Evolutionary conservation across 306 rosid species (phyloP).

Genomic region (Trifolium fragiferum): DNA sequence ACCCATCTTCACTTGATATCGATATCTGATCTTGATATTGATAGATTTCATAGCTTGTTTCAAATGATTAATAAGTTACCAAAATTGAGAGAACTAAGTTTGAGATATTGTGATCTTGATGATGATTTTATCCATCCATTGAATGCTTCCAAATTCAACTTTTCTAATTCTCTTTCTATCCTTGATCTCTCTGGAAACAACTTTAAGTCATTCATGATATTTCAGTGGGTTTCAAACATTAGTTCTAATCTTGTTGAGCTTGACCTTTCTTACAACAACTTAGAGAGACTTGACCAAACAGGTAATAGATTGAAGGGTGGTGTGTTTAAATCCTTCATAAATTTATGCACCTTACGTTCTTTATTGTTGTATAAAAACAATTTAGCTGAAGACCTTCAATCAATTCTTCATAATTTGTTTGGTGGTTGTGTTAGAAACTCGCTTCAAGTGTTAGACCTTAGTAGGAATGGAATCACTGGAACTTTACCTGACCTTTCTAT

Average conservation of each 20-base stretch:
- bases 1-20: not conserved
- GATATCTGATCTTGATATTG: no score
- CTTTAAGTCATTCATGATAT: not conserved
- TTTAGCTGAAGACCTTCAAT: not conserved
- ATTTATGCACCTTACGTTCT: not conserved
- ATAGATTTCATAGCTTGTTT: no score
- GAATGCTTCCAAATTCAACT: not conserved
- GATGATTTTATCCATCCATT: not conserved
- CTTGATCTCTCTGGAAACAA: not conserved
- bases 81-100: not conserved
- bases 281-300: not conserved
- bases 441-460: not conserved
- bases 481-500: not conserved
- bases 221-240: not conserved
- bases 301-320: not conserved
- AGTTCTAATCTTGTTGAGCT: not conserved
- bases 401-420: not conserved
- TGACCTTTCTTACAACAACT: not conserved
- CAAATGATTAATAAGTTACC: not conserved
- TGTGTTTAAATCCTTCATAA: not conserved
- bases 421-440: not conserved
- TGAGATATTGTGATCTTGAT: not conserved
- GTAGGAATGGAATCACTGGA: not conserved
- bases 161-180: not conserved
- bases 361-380: fast-evolving